Conservation (phyloP, 2,329 filamentous ascomycete genomes). For the Cyanodermella asteris region DNA sequence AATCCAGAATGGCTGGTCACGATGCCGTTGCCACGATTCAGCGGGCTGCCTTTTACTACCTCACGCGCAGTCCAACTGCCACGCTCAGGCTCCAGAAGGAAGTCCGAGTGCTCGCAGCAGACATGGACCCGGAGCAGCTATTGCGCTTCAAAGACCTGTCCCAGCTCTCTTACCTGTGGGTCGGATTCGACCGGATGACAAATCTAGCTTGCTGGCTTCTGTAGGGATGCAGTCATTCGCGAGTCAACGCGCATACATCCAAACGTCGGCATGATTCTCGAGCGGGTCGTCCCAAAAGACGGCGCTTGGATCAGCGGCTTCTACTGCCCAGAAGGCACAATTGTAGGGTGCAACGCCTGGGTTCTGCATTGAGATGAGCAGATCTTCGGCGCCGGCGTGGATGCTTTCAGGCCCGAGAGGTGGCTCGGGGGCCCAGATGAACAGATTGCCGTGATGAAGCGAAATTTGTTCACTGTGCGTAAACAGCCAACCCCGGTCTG, state of each 20-base stretch:
- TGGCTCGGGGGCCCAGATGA: conserved; percentile 17
- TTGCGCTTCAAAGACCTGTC: too few relatives aligned
- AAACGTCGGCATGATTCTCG: conserved; percentile 24
- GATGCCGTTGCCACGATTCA: conserved; percentile 1
- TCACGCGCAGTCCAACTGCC: background rate
- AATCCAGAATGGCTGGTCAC: conserved; percentile 1
- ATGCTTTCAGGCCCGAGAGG: conserved; percentile 25
- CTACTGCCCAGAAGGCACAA: conserved; percentile 15
- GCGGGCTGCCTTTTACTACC: conserved; percentile 2
- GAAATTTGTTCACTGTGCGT: conserved; percentile 1
- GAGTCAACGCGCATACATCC: conserved; percentile 31
- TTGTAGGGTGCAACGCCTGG: conserved; percentile 16
- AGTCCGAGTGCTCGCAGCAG: too few relatives aligned
- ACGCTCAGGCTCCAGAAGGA: background rate
- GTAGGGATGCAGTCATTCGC: conserved; percentile 23
- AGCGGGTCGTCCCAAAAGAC: conserved; percentile 25
- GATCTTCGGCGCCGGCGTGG: conserved; percentile 24
- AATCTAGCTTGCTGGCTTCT: too few relatives aligned
- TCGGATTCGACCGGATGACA: too few relatives aligned
- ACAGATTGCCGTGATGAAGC: conserved; percentile 1
- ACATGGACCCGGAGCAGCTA: too few relatives aligned
- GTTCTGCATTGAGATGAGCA: conserved; percentile 17
- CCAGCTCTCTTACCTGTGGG: too few relatives aligned
- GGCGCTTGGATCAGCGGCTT: conserved; percentile 16
- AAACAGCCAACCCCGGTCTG: background rate